A percentile compares a stretch with the other conserved stretches of the same genome.
Conservation (phyloP, 2,329 filamentous ascomycete species). For the Cercospora brassicicola region DNA sequence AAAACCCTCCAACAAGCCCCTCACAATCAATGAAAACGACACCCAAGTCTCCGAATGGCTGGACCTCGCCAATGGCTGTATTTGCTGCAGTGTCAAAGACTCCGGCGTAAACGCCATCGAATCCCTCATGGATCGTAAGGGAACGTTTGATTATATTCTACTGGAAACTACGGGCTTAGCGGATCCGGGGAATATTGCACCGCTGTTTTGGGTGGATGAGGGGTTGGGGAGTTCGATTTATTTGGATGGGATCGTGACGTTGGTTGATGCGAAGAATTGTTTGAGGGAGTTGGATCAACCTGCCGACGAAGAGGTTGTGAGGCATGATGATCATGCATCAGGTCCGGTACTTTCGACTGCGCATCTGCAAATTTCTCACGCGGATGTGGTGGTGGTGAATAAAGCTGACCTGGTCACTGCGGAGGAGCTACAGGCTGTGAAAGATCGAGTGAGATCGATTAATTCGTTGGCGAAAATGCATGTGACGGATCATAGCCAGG, state of each 20-base stretch:
- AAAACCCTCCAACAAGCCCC: conserved; percentile 87
- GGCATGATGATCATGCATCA: conserved; percentile 39
- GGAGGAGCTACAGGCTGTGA: conserved; percentile 68
- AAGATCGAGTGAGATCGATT: conserved; percentile 73
- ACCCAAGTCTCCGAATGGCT: conserved; percentile 89
- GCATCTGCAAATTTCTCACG: conserved; percentile 94
- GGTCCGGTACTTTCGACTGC: conserved; percentile 82
- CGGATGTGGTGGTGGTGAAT: conserved; percentile 92
- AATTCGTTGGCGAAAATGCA: conserved; percentile 86
- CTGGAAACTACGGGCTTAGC: conserved; percentile 94
- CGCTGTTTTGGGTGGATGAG: conserved; percentile 96
- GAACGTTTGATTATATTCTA: conserved; percentile 94
- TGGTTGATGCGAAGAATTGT: conserved; percentile 95
- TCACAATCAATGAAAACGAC: conserved; percentile 78
- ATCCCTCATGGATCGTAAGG: conserved; percentile 88
- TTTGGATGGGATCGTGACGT: conserved; percentile 91
- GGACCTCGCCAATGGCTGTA: conserved; percentile 92
- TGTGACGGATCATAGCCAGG: conserved; percentile 73
- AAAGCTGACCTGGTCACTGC: conserved; percentile 80
- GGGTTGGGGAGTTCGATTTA: conserved; percentile 94
- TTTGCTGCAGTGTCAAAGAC: conserved; percentile 98
- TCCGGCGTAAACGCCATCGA: conserved; percentile 93
- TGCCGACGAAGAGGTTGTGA: conserved; percentile 30
- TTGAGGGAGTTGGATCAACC: conserved; percentile 61
- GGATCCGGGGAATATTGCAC: conserved; percentile 92